A percentile compares a stretch with the other conserved stretches of the same genome.
These are phyloP conservation scores for Collariella sp. DNA, from an alignment of 495 filamentous ascomycete genomes.

Conservation along the genomic window DNA sequence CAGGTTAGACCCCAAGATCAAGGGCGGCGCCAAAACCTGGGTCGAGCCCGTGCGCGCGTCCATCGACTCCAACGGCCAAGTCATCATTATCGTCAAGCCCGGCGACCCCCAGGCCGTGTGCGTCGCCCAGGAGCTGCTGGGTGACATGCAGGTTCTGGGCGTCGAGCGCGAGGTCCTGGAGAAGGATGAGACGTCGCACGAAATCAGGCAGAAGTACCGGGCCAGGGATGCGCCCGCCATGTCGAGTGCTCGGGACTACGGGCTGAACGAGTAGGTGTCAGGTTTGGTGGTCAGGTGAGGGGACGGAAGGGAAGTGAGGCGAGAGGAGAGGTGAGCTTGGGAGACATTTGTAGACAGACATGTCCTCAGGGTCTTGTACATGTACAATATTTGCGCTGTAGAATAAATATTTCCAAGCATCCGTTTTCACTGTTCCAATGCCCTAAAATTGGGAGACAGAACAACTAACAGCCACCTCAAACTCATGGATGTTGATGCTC, in stretches of 20 bases:
- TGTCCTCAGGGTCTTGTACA: not conserved
- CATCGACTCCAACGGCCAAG: constrained; percentile 52
- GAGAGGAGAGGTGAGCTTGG: not conserved
- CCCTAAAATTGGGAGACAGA: not conserved
- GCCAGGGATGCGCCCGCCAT: not conserved
- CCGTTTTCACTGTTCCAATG: not conserved
- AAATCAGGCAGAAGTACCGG: not conserved
- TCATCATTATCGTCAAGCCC: constrained; percentile 43
- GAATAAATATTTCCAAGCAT: not conserved
- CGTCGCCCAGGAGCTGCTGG: constrained; percentile 43
- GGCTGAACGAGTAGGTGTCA: not conserved
- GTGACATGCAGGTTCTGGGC: constrained; percentile 25
- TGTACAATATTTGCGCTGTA: not conserved
- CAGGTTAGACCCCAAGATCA: constrained; percentile 48
- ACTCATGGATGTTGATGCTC: too few relatives aligned
- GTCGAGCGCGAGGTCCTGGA: constrained; percentile 6
- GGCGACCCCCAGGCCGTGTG: constrained; percentile 38
- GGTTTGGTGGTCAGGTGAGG: not conserved
- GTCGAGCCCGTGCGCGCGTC: constrained; percentile 48
- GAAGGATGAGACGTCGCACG: not conserved
- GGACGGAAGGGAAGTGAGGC: not conserved
- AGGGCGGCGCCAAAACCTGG: constrained; percentile 60
- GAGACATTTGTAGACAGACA: not conserved
- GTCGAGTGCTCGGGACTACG: constrained; percentile 7
- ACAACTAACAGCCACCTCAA: too few relatives aligned